These are phyloP conservation scores for Aspergillus fructus DNA, from an alignment of 2,329 filamentous ascomycete genomes.

Conservation along the genomic window DNA sequence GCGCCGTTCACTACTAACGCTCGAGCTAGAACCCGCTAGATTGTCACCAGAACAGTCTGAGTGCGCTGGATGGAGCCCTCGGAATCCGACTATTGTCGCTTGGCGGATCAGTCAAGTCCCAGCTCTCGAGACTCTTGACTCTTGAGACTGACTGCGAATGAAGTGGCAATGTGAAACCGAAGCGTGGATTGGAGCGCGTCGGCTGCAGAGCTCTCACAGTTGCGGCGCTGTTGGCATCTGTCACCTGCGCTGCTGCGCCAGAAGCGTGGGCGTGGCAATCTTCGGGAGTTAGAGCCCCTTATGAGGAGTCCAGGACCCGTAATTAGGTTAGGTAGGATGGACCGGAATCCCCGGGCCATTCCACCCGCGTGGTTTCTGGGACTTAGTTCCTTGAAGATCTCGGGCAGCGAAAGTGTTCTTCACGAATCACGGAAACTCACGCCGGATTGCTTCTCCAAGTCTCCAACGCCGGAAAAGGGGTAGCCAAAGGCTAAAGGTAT, in stretches of 20 bases:
- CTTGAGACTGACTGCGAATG: background rate
- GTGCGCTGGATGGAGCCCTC: slow-evolving; percentile 22
- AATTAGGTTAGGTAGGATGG: slow-evolving; percentile 1
- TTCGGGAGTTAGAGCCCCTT: background rate
- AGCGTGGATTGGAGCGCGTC: background rate
- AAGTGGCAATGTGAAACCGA: background rate
- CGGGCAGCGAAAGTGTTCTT: background rate
- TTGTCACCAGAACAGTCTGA: slow-evolving; percentile 22
- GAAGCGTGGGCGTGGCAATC: background rate
- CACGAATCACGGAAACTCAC: background rate
- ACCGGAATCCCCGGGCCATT: background rate
- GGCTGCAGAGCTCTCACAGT: background rate
- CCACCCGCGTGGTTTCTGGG: slow-evolving; percentile 12
- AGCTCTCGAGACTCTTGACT: background rate
- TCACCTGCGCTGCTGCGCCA: background rate
- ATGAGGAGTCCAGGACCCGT: background rate
- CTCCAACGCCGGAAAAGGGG: background rate
- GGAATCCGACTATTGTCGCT: slow-evolving; percentile 12
- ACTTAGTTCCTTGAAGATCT: background rate
- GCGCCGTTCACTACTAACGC: slow-evolving; percentile 18
- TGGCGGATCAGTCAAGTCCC: background rate
- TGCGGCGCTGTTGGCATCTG: background rate
- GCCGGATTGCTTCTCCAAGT: background rate
- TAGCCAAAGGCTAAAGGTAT: background rate
- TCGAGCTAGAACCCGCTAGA: slow-evolving; percentile 36